Conservation (phyloP, 805 yeast genomes). For the Suhomyces sp. region DNA sequence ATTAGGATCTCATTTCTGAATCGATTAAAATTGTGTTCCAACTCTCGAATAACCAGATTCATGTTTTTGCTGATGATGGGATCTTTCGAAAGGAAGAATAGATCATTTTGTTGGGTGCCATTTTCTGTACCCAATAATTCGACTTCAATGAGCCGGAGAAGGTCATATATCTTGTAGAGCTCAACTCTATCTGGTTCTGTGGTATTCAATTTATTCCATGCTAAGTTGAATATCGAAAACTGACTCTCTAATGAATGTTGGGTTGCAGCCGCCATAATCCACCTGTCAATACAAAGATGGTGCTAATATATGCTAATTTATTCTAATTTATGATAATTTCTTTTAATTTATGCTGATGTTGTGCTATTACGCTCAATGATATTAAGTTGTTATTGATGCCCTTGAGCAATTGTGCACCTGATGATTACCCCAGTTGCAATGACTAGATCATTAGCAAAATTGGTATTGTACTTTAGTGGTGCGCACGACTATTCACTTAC, state of each 20-base stretch:
- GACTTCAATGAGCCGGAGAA: conserved; percentile 9
- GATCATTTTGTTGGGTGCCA: not conserved
- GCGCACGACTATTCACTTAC: conserved; percentile 5
- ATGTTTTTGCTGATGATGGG: conserved; percentile 4
- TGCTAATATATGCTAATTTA: not conserved
- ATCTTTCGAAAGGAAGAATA: conserved; percentile 6
- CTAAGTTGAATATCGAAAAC: conserved; percentile 6
- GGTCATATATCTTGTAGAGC: conserved; percentile 4
- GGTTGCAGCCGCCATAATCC: not conserved
- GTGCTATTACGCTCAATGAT: not conserved
- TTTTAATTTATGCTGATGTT: not conserved
- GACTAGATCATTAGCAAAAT: not conserved
- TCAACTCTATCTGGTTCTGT: not conserved
- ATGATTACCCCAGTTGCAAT: not conserved
- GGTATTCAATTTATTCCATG: conserved; percentile 7
- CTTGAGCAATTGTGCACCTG: not conserved
- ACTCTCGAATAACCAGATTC: conserved; percentile 3
- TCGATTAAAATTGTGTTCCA: conserved; percentile 8
- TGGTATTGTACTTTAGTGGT: conserved; percentile 1
- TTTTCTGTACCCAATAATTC: conserved; percentile 5
- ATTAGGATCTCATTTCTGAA: conserved; percentile 6
- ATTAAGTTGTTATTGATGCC: not conserved
- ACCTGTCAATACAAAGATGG: not conserved
- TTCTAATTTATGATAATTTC: not conserved
- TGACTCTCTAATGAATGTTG: not conserved